phyloP scores from a whole-genome alignment of 306 rosid genomes.

The Acacia confusa region DNA sequence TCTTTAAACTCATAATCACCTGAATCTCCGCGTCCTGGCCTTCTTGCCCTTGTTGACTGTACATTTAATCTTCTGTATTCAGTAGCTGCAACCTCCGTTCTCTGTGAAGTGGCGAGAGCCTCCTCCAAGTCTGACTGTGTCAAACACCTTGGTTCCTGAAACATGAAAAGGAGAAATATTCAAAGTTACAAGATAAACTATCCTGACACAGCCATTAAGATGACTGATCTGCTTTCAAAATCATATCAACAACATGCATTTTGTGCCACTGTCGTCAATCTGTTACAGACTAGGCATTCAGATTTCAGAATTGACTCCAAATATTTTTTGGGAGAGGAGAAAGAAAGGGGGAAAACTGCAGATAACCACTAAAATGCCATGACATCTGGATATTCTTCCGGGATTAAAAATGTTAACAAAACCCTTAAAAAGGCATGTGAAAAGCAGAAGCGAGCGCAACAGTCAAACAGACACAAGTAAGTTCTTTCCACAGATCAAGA shows the following conservation, averaged over 20 bases:
- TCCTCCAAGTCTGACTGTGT: constrained; percentile 52
- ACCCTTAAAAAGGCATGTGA: not conserved
- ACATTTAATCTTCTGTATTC: constrained; percentile 55
- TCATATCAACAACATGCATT: not conserved
- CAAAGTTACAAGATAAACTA: constrained; percentile 6
- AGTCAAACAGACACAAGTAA: not conserved
- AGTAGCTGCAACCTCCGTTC: constrained; percentile 56
- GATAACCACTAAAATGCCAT: not conserved
- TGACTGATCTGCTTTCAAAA: constrained; percentile 21
- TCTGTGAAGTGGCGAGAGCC: constrained; percentile 46
- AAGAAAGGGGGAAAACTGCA: not conserved
- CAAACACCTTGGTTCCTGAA: constrained; percentile 55
- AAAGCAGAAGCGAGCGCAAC: not conserved
- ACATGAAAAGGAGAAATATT: not conserved
- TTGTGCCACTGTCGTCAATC: not conserved
- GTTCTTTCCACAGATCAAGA: constrained; percentile 19
- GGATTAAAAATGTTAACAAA: not conserved
- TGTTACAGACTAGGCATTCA: not conserved
- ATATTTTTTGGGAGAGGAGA: not conserved
- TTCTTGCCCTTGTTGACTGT: constrained; percentile 48
- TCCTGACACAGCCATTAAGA: constrained; percentile 13
- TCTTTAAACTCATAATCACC: constrained; percentile 69
- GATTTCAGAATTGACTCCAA: not conserved
- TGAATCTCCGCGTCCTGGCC: constrained; percentile 52
- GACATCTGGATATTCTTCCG: not conserved